phyloP scores from a whole-genome alignment of 2,329 filamentous ascomycete genomes.

The Seiridium cupressi region DNA sequence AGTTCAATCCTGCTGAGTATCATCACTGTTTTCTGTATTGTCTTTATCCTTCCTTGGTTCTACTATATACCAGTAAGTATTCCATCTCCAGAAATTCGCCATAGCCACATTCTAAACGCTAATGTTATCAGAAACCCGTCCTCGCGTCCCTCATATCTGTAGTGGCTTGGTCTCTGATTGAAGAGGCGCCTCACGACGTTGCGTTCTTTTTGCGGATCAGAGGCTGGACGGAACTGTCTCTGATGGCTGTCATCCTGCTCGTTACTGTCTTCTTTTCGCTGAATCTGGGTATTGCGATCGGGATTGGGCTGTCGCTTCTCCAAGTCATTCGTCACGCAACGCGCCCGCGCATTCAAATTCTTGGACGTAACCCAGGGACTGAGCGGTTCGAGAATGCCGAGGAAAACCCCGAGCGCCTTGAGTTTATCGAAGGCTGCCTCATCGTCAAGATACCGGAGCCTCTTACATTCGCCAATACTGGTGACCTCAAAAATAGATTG shows the following conservation, averaged over 20 bases:
- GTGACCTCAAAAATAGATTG: conserved; percentile 81
- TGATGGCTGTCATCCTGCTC: conserved; percentile 89
- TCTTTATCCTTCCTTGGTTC: conserved; percentile 85
- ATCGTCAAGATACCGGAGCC: conserved; percentile 98
- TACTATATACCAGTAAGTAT: conserved; percentile 86
- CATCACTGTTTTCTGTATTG: conserved; percentile 76
- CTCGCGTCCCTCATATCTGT: conserved; percentile 93
- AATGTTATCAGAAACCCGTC: conserved; percentile 71
- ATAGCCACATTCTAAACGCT: not conserved
- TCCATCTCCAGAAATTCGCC: not conserved
- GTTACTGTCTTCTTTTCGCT: conserved; percentile 95
- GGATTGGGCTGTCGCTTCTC: conserved; percentile 85
- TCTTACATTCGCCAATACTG: conserved; percentile 94
- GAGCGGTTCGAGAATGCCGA: conserved; percentile 85
- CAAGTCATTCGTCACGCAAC: conserved; percentile 90
- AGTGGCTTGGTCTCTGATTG: conserved; percentile 89
- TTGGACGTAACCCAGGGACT: conserved; percentile 83
- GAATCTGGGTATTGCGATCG: conserved; percentile 88
- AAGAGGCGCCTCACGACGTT: conserved; percentile 92
- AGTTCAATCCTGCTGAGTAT: conserved; percentile 83
- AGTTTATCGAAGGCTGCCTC: conserved; percentile 87
- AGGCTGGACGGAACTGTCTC: conserved; percentile 79
- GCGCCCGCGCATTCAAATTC: conserved; percentile 90
- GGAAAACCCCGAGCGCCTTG: conserved; percentile 67
- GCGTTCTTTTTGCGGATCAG: conserved; percentile 83